Base-by-base conservation (phyloP, 2,329 filamentous ascomycete genomes). In the Epichloe uncinata region DNA sequence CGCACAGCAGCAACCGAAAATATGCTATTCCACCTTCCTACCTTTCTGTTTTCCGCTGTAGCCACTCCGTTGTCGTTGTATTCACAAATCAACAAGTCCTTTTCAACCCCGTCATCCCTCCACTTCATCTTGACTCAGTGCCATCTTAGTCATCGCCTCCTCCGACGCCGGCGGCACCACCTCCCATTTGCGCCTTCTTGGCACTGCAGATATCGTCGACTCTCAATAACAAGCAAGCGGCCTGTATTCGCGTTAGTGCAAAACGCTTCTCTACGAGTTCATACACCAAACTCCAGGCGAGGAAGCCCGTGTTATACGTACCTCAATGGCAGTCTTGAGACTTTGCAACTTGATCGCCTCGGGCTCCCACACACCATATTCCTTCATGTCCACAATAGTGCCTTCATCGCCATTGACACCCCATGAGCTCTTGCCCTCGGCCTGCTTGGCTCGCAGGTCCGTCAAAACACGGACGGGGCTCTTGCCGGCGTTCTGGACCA, bases 141-240 rank as follows among this genome's bases (percentile, higher is more conserved):
- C 30, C n/a, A 16, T 15, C 34, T 52, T 63, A 63, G 64, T 73
- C 82, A 47, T 73, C 75, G 41, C 77, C 78, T 58, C 81, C 63
- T 47, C 77, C 78, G 58, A 79, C 60, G 37, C 78, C 56, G 66
- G 71, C 68, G 68, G 58, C 79, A 48, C 82, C 78, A 48, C 75
- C 79, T 62, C 83, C 81, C 70, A 87, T 85, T 53, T 87, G 85
- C 52, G 83, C 84, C 65, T 85, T 87, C 77, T 95, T 98, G 54
- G 88, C 93, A 63, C 88, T 93, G 72, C 93, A 96, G 65, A 98
- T 98, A 66, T 98, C 93, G 66, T 98, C 93, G 51, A 98, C 93
- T 73, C 94, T 82, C 63, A 98, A 75, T 61, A 98, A 73, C 60
- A 98, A 75, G 69, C 93, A 98, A 52, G 93, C 93, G 61, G 90